These are phyloP conservation scores for Ophiostoma sp. DNA, from an alignment of 2,329 filamentous ascomycete genomes.

Conservation along the genomic window DNA sequence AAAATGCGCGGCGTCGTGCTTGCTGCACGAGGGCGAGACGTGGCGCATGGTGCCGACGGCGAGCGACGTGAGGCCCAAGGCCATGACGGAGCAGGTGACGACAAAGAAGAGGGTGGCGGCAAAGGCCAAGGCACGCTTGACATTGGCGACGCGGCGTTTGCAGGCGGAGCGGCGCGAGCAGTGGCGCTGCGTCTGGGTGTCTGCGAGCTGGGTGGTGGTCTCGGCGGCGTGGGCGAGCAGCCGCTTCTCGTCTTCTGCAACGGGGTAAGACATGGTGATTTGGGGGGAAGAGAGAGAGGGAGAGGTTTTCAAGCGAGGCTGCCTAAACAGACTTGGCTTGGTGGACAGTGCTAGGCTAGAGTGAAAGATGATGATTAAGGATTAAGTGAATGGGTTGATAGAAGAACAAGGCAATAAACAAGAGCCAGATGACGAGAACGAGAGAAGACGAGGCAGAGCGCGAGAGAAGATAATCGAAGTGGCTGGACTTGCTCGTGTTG, in stretches of 20 bases:
- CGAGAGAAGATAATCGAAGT: background rate
- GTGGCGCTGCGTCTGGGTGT: conserved; percentile 12
- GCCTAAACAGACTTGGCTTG: no score
- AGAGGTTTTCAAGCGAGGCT: background rate
- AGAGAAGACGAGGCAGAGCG: background rate
- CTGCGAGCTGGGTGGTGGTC: background rate
- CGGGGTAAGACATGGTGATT: conserved; percentile 18
- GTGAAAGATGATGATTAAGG: background rate
- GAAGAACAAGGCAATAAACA: no score
- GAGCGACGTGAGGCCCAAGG: conserved; percentile 9
- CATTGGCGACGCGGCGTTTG: conserved; percentile 16
- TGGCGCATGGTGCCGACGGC: conserved; percentile 14
- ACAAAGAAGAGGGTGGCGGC: conserved; percentile 16
- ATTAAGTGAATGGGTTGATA: background rate
- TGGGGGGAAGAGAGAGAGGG: background rate
- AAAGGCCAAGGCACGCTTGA: conserved; percentile 12
- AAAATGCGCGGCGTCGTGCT: background rate
- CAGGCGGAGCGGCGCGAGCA: conserved; percentile 3
- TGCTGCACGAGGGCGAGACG: background rate
- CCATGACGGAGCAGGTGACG: conserved; percentile 1
- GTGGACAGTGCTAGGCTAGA: no score
- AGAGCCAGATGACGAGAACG: background rate
- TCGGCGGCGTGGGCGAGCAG: conserved; percentile 21
- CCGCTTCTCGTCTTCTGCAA: conserved; percentile 24
- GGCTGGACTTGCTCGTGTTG: conserved; percentile 3